Evolutionary conservation across 2,329 filamentous ascomycete genomes (phyloP), one percentile per base, ranked within the genome.

Genomic region (Botrytis byssoidea): DNA sequence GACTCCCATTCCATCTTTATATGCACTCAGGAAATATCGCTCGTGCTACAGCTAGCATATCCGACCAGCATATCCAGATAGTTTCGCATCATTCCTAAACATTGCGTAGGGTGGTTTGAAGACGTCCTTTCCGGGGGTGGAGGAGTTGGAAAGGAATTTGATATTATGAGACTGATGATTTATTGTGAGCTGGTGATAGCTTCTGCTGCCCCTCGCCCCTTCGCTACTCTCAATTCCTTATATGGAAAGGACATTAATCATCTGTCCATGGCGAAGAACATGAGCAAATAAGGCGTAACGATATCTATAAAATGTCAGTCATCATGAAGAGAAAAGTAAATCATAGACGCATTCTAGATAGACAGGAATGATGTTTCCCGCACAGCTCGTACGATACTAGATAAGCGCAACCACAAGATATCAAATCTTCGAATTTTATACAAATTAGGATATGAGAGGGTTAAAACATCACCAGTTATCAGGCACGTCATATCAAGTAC

Each of bases 21-120:
- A 9, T 18, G 1, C 14, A 3, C 14, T 4, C 3, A 8, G n/a
- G 14, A 0, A 55, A 3, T 5, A 55, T 55, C 25, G 0, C n/a
- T 55, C 48, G 48, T n/a, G 25, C 25, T n/a, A 29, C 5, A 55
- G 25, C 12, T 3, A 55, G 25, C 25, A 16, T 55, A 29, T n/a
- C 3, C 48, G 12, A 14, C 7, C 3, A 25, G 46, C 6, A n/a
- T 55, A 12, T 55, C 25, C 14, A 55, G 12, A n/a, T 29, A 16
- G 48, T 55, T 55, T 55, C 12, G 25, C 25, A 14, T 55, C 4
- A n/a, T n/a, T 35, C 25, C 7, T n/a, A n/a, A n/a, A 29, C 25
- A 4, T n/a, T 55, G 48, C 12, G 5, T 29, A 29, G 48, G 25
- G 25, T 29, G 5, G 12, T 55, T n/a, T 29, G 25, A 16, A 3